These are phyloP conservation scores for Camellia granthamiana DNA, from an alignment of 148 eudicot genomes.

Conservation along the genomic window DNA sequence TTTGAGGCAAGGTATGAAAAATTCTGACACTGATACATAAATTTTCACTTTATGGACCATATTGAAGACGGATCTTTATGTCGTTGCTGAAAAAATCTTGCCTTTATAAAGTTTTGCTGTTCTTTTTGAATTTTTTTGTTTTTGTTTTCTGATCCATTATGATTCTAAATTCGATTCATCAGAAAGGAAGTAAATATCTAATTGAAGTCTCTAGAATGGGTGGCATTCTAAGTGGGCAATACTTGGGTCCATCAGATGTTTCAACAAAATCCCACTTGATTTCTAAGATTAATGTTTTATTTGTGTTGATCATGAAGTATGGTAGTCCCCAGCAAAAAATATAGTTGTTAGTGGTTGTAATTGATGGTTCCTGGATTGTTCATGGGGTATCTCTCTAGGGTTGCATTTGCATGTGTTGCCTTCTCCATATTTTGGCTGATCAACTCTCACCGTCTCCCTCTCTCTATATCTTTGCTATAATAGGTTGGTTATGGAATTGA, in stretches of 20 bases:
- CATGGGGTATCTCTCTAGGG: background rate
- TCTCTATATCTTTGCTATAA: no score
- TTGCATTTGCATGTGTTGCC: no score
- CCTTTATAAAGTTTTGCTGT: background rate
- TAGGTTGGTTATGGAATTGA: no score
- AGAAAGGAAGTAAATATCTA: background rate
- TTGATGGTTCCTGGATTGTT: background rate
- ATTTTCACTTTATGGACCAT: background rate
- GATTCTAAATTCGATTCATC: background rate
- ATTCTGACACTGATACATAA: background rate
- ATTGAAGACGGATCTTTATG: background rate
- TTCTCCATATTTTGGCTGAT: no score
- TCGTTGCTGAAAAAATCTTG: background rate
- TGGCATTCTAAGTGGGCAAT: background rate
- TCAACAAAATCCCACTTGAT: background rate
- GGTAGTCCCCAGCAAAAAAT: background rate
- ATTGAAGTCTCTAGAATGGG: background rate
- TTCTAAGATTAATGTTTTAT: background rate
- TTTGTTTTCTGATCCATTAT: background rate
- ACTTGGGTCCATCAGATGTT: background rate
- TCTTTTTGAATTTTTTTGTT: background rate
- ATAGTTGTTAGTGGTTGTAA: background rate
- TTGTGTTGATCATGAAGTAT: background rate
- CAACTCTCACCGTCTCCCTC: no score
- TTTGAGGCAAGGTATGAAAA: conserved; percentile 72